Base-by-base conservation (phyloP, 371 early-diverging fungal genomes). In the Circinella minor region DNA sequence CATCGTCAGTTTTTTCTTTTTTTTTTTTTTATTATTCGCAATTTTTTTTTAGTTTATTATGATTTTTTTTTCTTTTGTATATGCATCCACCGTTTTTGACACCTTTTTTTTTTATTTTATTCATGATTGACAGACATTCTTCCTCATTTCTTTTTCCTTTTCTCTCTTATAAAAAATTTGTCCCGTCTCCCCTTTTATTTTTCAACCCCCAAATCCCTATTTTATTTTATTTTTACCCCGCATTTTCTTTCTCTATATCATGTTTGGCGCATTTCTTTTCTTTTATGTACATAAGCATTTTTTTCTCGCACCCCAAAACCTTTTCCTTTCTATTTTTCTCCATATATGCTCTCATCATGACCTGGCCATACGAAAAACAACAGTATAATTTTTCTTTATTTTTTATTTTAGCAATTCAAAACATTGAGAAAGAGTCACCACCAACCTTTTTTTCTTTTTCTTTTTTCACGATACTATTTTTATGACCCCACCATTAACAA, bases 351-450 rank as follows among this genome's bases (percentile, higher is more conserved):
- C 61, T 54, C 49, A 54, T 65, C 65, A 51, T 49, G 46, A 65
- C 36, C 27, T 36, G 46, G 36, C 36, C 20, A 37, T 10, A 65
- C 63, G 48, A 47, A 38, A 63, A 46, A 60, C 4, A 46, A 15
- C 7, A 17, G 13, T 17, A 34, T 65, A 49, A 36, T 48, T 4
- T 62, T 36, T n/a, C 36, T 62, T 15, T 54, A 38, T 34, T 57
- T 43, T 46, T 39, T 59, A 65, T 27, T 70, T 48, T 34, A 57
- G 34, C 60, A 65, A 46, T n/a, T 51, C 51, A 51, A 51, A 51
- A 51, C 51, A 49, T 54, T 66, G 67, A 66, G 63, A 68, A 68
- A 68, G 63, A 62, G 68, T 63, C 61, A 49, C 38, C 49, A 61
- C 63, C 61, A 49, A 17, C 49, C 37, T 36, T 55, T 47, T 15